Conservation (phyloP, 768 basidiomycete species). For the Pisolithus albus region DNA sequence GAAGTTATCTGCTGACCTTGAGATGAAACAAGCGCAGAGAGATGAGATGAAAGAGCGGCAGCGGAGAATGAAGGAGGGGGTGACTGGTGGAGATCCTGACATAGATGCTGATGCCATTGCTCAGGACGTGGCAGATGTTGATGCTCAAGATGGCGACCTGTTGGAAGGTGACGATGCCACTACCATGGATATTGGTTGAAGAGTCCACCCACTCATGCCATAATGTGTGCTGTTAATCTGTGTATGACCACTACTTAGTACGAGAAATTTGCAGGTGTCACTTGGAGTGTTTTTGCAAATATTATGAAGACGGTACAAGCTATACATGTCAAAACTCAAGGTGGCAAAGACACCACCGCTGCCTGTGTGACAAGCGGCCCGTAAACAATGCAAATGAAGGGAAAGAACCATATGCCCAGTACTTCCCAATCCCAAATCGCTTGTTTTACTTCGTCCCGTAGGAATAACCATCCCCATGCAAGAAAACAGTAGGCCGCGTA, state of each 20-base stretch:
- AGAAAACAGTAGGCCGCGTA: slow-evolving; percentile 39
- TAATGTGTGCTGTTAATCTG: too few relatives aligned
- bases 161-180: slow-evolving; percentile 46
- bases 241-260: too few relatives aligned
- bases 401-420: slow-evolving; percentile 75
- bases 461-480: slow-evolving; percentile 52
- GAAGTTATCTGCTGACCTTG: slow-evolving; percentile 81
- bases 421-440: slow-evolving; percentile 75
- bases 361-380: slow-evolving; percentile 69
- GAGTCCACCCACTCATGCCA: background rate
- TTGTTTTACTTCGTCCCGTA: slow-evolving; percentile 37
- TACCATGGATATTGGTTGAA: slow-evolving; percentile 28
- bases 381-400: slow-evolving; percentile 76
- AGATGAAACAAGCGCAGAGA: slow-evolving; percentile 73
- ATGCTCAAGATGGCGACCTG: slow-evolving; percentile 24
- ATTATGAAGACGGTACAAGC: background rate
- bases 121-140: slow-evolving; percentile 31
- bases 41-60: slow-evolving; percentile 76
- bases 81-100: slow-evolving; percentile 33
- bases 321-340: slow-evolving; percentile 10
- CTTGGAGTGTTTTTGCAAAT: background rate
- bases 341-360: slow-evolving; percentile 46
- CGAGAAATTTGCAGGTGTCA: too few relatives aligned
- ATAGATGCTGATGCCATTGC: slow-evolving; percentile 34
- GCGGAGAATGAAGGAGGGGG: slow-evolving; percentile 64